Conservation (phyloP, 768 basidiomycete genomes). For the Melanogaster broomeanus region DNA sequence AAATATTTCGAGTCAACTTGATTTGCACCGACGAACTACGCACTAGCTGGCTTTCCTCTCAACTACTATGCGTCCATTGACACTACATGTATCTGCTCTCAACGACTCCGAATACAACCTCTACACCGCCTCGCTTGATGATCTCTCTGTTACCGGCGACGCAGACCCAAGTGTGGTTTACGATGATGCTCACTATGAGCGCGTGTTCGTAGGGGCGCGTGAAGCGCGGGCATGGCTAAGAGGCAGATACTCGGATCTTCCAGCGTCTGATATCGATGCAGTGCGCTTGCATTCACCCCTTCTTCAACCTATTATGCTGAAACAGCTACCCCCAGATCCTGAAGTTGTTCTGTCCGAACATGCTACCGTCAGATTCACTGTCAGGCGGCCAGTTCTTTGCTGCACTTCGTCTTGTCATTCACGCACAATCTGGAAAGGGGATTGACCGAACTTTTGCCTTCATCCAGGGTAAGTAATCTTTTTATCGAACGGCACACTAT, state of each 20-base stretch:
- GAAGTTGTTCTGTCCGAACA: slow-evolving; percentile 58
- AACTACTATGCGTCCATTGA: slow-evolving; percentile 57
- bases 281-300: slow-evolving; percentile 38
- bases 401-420: slow-evolving; percentile 63
- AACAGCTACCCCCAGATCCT: slow-evolving; percentile 51
- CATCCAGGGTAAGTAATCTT: slow-evolving; percentile 60
- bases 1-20: not conserved
- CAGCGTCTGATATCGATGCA: slow-evolving; percentile 54
- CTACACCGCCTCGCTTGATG: slow-evolving; percentile 62
- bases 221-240: slow-evolving; percentile 77
- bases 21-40: no score
- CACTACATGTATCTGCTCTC: slow-evolving; percentile 74
- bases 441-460: slow-evolving; percentile 71
- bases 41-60: not conserved
- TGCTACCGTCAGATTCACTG: slow-evolving; percentile 54
- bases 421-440: slow-evolving; percentile 60
- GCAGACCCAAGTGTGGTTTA: slow-evolving; percentile 24
- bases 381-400: slow-evolving; percentile 79
- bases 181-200: slow-evolving; percentile 56
- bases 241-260: slow-evolving; percentile 62
- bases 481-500: not conserved
- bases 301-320: slow-evolving; percentile 1
- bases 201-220: slow-evolving; percentile 53
- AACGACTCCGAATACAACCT: slow-evolving; percentile 70
- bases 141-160: slow-evolving; percentile 44